These are phyloP conservation scores for Dinochytrium kinnereticum DNA, from an alignment of 371 early-diverging fungal species.

Conservation along the genomic window DNA sequence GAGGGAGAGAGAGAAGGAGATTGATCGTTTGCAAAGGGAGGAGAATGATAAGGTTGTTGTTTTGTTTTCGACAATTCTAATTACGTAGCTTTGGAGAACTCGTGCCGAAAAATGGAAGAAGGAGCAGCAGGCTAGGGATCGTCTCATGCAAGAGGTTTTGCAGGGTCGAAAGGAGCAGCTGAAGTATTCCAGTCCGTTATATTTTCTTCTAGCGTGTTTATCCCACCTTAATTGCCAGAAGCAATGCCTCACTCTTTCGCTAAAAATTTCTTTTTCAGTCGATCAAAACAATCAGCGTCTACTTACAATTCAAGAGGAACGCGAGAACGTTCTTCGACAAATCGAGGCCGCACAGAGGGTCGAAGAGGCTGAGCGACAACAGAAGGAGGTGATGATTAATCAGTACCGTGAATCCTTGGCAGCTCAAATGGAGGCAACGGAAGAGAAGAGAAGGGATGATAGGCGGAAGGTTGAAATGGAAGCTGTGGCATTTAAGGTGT, in stretches of 20 bases:
- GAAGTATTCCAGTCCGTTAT: conserved; percentile 37
- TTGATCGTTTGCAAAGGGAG: conserved; percentile 47
- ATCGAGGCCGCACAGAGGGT: conserved; percentile 35
- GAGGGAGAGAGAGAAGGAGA: conserved; percentile 45
- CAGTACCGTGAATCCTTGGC: conserved; percentile 39
- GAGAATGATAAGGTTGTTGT: conserved; percentile 49
- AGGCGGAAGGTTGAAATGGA: conserved; percentile 23
- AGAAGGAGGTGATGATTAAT: conserved; percentile 24
- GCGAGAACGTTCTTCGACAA: conserved; percentile 33
- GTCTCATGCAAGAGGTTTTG: conserved; percentile 57
- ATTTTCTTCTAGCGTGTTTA: background rate
- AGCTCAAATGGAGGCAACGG: conserved; percentile 42
- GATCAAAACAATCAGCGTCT: conserved; percentile 39
- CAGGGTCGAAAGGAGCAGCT: conserved; percentile 52
- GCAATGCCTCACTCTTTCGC: background rate
- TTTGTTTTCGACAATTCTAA: background rate
- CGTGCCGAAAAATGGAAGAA: conserved; percentile 55
- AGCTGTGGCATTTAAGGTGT: conserved; percentile 32
- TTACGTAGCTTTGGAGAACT: conserved; percentile 45
- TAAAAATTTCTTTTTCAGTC: conserved; percentile 33
- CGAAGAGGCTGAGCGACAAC: conserved; percentile 38
- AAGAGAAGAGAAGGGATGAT: conserved; percentile 37
- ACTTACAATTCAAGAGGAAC: conserved; percentile 36
- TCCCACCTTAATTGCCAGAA: no score
- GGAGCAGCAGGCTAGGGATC: conserved; percentile 55